Evolutionary conservation across 2,329 filamentous ascomycete species (phyloP).

Genomic region (Fusarium camptoceras): DNA sequence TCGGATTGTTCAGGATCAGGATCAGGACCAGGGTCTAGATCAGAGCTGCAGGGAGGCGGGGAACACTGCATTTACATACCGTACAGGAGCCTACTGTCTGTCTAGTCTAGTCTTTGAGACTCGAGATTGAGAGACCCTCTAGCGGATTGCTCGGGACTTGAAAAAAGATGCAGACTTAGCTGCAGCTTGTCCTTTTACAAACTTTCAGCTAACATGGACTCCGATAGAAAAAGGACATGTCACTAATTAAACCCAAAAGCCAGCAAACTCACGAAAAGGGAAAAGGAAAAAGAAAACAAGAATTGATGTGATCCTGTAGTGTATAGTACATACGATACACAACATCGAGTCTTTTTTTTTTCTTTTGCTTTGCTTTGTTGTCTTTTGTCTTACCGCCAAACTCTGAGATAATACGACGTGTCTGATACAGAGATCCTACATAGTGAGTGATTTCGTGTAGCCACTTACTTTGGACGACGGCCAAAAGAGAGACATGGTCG

Average conservation of each 20-base stretch:
- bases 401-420: background rate
- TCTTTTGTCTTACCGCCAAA: constrained; percentile 3
- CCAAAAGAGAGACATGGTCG: background rate
- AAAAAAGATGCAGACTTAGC: constrained; percentile 19
- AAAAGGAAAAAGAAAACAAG: background rate
- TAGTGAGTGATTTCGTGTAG: constrained; percentile 14
- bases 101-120: background rate
- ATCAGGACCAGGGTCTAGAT: constrained; percentile 1
- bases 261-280: background rate
- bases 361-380: background rate
- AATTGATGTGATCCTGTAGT: background rate
- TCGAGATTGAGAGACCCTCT: background rate
- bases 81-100: constrained; percentile 9
- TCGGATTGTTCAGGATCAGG: constrained; percentile 7
- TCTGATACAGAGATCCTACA: constrained; percentile 7
- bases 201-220: constrained; percentile 6
- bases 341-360: background rate
- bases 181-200: constrained; percentile 4
- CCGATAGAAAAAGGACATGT: constrained; percentile 6
- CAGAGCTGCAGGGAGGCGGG: constrained; percentile 36
- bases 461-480: background rate
- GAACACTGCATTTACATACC: constrained; percentile 20
- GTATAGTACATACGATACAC: background rate
- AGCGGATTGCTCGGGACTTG: constrained; percentile 11
- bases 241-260: constrained; percentile 1